Base-by-base conservation (phyloP, 768 basidiomycete species). In the Termitomyces bulborhizus region DNA sequence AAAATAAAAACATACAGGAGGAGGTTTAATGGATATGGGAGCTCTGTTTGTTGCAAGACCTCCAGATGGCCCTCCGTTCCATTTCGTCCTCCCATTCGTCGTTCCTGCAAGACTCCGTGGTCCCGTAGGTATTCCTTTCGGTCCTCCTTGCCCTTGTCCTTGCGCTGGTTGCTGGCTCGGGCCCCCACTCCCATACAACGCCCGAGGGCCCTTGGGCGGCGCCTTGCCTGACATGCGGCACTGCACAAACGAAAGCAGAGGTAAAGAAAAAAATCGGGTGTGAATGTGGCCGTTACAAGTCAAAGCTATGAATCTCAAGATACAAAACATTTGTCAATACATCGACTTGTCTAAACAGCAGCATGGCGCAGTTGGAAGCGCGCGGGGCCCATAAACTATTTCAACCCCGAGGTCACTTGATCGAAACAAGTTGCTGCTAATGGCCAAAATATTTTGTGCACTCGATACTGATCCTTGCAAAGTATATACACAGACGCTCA, bases 171-270 rank as follows among this genome's bases (percentile, higher is more conserved):
- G 62, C n/a, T 78, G 61, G 56, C 46, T 46, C 12, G 18, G 18
- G 5, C 31, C 46, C 6, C 31, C 46, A 13, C 3, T 7, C 47
- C 79, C 80, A 58, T 82, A 64, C 57, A 90, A 74, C 44, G 88
- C 88, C 57, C 88, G 73, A 45, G 88, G 88, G 54, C 87, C 88
- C 61, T 76, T 79, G 60, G 88, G 88, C 62, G 88, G 88, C 50
- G 81, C 83, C 74, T 85, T 88, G 66, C 87, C 86, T 70, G 87
- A 88, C 88, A 90, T 88, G 40, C 4, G 39, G 31, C 39, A 13
- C 32, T 32, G 32, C 6, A 5, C 21, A 12, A 12, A 12, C 32
- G 32, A 13, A 34, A 34, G 34, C 34, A 34, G 12, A 34, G 12
- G 34, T 2, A 13, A 12, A 29, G 29, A 34, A 3, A 13, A 34